phyloP scores from a whole-genome alignment of 2,329 filamentous ascomycete genomes.

The Colletotrichum agaves region DNA sequence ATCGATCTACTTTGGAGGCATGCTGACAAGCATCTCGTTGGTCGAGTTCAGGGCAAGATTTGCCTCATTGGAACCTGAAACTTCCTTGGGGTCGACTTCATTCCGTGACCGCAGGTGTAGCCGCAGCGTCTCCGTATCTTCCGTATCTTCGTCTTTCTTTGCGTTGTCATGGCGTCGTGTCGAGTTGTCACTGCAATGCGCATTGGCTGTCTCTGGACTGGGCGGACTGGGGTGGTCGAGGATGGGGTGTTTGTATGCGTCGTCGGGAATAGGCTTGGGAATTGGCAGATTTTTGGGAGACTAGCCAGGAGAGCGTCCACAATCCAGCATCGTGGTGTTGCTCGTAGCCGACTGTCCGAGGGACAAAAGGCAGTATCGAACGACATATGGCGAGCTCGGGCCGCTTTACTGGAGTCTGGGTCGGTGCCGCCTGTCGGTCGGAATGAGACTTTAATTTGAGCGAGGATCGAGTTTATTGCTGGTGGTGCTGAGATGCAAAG shows the following conservation, averaged over 20 bases:
- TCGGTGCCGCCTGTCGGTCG: slow-evolving; percentile 3
- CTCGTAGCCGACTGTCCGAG: not conserved
- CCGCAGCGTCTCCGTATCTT: not conserved
- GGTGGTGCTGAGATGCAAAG: slow-evolving; percentile 7
- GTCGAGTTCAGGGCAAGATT: slow-evolving; percentile 2
- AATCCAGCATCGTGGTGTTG: not conserved
- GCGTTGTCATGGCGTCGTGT: slow-evolving; percentile 21
- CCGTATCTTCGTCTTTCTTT: not conserved
- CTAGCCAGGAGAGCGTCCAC: not conserved
- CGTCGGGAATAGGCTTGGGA: slow-evolving; percentile 13
- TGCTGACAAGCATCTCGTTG: not conserved
- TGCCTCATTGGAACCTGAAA: slow-evolving; percentile 27
- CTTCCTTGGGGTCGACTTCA: slow-evolving; percentile 1
- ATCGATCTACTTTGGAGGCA: slow-evolving; percentile 12
- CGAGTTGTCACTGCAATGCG: slow-evolving; percentile 27
- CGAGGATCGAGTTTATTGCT: slow-evolving; percentile 18
- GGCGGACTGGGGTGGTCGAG: not conserved
- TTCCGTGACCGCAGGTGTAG: slow-evolving; percentile 5
- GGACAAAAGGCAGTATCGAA: slow-evolving; percentile 7
- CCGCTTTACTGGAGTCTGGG: slow-evolving; percentile 2
- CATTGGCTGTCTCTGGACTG: not conserved
- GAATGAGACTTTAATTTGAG: slow-evolving; percentile 15
- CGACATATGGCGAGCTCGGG: slow-evolving; percentile 10
- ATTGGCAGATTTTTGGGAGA: not conserved
- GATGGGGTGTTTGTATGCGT: not conserved